Evolutionary conservation across 768 basidiomycete genomes (phyloP).

Genomic region (Boletus coccyginus): DNA sequence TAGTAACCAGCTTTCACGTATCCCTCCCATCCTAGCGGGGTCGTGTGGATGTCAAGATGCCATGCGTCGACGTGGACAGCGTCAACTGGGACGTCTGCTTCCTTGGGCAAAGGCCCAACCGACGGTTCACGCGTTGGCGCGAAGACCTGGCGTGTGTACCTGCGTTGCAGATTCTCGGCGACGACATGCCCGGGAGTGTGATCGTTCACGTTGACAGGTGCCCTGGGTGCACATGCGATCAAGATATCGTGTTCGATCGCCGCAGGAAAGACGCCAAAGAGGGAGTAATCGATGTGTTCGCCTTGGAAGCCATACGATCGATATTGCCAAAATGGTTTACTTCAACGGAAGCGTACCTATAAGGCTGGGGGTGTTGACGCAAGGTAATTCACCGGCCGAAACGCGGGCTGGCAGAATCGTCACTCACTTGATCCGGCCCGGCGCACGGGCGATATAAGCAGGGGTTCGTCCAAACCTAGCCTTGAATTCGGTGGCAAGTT

Average conservation of each 20-base stretch:
- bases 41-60: conserved; percentile 67
- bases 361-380: conserved; percentile 20
- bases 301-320: conserved; percentile 41
- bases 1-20: conserved; percentile 87
- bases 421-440: conserved; percentile 75
- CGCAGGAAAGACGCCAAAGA: conserved; percentile 83
- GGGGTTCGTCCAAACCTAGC: conserved; percentile 64
- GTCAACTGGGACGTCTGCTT: conserved; percentile 31
- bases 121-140: conserved; percentile 43
- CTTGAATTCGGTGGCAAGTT: conserved; percentile 59
- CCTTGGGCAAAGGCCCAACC: conserved; percentile 22
- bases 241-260: conserved; percentile 83
- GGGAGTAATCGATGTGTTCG: conserved; percentile 81
- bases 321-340: not conserved
- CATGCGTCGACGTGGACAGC: conserved; percentile 49
- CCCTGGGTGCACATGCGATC: conserved; percentile 64
- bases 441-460: conserved; percentile 70
- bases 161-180: conserved; percentile 58
- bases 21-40: conserved; percentile 77
- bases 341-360: conserved; percentile 27
- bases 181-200: conserved; percentile 51
- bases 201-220: conserved; percentile 6
- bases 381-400: not conserved
- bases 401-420: not conserved
- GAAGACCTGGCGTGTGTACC: conserved; percentile 61